Evolutionary conservation across 1,284 basidiomycete species (phyloP).

Genomic region (Trichosporon inkin): DNA sequence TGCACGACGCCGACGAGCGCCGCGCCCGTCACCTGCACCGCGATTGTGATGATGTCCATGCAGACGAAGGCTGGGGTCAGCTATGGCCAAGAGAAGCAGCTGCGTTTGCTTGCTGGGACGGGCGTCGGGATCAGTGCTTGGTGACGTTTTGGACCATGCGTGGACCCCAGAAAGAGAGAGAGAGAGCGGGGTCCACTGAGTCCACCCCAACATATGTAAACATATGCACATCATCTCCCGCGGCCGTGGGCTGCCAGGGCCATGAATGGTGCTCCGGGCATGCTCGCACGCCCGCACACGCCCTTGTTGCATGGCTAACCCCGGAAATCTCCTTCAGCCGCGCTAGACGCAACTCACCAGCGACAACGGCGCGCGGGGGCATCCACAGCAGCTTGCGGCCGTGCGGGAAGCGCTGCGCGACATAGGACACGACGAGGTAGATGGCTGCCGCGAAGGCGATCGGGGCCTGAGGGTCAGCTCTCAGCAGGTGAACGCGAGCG

Average conservation of each 20-base stretch:
- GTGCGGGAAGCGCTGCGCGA: slow-evolving; percentile 29
- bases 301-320: no score
- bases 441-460: slow-evolving; percentile 50
- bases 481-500: no score
- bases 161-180: slow-evolving; percentile 2
- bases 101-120: not conserved
- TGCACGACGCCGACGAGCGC: slow-evolving; percentile 52
- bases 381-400: slow-evolving; percentile 32
- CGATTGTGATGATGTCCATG: slow-evolving; percentile 42
- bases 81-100: not conserved
- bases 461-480: slow-evolving; percentile 36
- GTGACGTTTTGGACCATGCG: not conserved
- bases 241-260: no score
- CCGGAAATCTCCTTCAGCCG: no score
- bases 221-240: slow-evolving; percentile 7
- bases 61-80: slow-evolving; percentile 39
- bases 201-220: slow-evolving; percentile 9
- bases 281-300: no score
- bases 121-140: not conserved
- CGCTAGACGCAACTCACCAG: slow-evolving; percentile 25
- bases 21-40: slow-evolving; percentile 50
- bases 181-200: not conserved
- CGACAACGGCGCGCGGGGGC: slow-evolving; percentile 33
- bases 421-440: slow-evolving; percentile 43
- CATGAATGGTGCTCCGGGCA: no score